Percentiles rank a stretch among this genome's conserved stretches.
Conservation (phyloP, 2,329 filamentous ascomycete species). For the Colletotrichum tofieldiae region DNA sequence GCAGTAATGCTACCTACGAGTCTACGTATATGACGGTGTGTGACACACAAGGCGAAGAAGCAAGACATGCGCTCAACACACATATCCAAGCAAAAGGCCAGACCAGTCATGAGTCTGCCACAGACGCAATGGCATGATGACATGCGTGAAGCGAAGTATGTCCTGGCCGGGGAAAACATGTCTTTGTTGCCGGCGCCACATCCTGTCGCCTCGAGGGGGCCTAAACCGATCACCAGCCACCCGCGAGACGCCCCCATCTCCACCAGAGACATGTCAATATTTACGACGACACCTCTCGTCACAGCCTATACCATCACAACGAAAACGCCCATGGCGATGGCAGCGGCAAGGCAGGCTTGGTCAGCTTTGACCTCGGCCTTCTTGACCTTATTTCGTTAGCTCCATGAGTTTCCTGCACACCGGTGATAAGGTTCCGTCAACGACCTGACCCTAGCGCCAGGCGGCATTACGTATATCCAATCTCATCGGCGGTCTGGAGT, state of each 20-base stretch:
- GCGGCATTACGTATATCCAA: constrained; percentile 36
- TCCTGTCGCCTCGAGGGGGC: constrained; percentile 15
- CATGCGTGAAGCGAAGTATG: neutral
- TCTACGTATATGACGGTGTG: neutral
- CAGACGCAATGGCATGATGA: neutral
- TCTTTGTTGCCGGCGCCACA: constrained; percentile 26
- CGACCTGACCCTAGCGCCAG: constrained; percentile 22
- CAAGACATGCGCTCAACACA: neutral
- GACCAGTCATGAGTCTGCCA: constrained; percentile 2
- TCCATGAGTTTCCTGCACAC: neutral
- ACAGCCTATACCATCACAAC: constrained; percentile 1
- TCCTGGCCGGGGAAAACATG: neutral
- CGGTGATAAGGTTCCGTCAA: constrained; percentile 26
- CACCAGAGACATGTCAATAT: constrained; percentile 1
- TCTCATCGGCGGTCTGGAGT: constrained; percentile 31
- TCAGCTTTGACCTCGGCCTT: neutral
- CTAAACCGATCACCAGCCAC: constrained; percentile 16
- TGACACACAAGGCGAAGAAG: neutral
- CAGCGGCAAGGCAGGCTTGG: constrained; percentile 13
- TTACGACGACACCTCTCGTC: neutral
- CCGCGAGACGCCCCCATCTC: neutral
- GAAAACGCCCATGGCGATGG: constrained; percentile 2
- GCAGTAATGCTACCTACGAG: constrained; percentile 13
- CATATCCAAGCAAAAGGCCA: neutral
- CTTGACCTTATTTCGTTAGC: constrained; percentile 1